A percentile compares a stretch with the other conserved stretches of the same genome.
Evolutionary conservation across 768 basidiomycete genomes (phyloP).

Genomic region (Tylopilus felleus): DNA sequence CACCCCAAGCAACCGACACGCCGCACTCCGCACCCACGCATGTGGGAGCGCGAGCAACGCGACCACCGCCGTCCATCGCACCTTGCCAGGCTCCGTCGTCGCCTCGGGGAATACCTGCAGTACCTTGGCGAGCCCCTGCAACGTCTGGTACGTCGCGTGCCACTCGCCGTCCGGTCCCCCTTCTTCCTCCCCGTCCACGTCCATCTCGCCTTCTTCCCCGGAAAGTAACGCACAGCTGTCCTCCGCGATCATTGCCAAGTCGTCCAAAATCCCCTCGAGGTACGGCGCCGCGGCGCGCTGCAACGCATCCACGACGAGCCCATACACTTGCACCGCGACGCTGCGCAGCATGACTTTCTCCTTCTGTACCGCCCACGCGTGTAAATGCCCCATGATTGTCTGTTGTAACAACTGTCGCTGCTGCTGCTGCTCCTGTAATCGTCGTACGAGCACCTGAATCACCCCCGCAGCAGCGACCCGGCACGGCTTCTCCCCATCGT

Average conservation of each 20-base stretch:
- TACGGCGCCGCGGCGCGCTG: slow-evolving; percentile 45
- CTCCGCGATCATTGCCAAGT: slow-evolving; percentile 41
- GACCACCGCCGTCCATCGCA: slow-evolving; percentile 64
- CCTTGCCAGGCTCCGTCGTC: slow-evolving; percentile 40
- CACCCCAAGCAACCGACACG: slow-evolving; percentile 71
- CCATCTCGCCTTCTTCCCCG: slow-evolving; percentile 32
- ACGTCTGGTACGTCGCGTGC: slow-evolving; percentile 79
- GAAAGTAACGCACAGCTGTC: slow-evolving; percentile 3
- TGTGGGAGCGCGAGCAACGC: slow-evolving; percentile 83
- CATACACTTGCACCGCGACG: slow-evolving; percentile 80
- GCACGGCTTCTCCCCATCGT: slow-evolving; percentile 89
- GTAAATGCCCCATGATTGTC: slow-evolving; percentile 64
- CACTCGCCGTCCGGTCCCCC: slow-evolving; percentile 65
- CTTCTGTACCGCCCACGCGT: slow-evolving; percentile 71
- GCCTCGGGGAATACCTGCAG: slow-evolving; percentile 54
- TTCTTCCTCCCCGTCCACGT: slow-evolving; percentile 44
- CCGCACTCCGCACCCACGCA: slow-evolving; percentile 86
- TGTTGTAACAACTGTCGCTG: slow-evolving; percentile 49
- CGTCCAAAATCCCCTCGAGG: slow-evolving; percentile 49
- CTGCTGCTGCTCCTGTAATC: slow-evolving; percentile 60
- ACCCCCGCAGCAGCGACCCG: slow-evolving; percentile 84
- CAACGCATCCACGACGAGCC: slow-evolving; percentile 71
- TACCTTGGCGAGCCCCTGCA: slow-evolving; percentile 64
- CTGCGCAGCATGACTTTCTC: slow-evolving; percentile 59
- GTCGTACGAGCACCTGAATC: slow-evolving; percentile 69